Evolutionary conservation across 371 early-diverging fungal genomes (phyloP), one percentile per base, ranked within the genome.

Genomic region (Quaeritorhiza haematococci): DNA sequence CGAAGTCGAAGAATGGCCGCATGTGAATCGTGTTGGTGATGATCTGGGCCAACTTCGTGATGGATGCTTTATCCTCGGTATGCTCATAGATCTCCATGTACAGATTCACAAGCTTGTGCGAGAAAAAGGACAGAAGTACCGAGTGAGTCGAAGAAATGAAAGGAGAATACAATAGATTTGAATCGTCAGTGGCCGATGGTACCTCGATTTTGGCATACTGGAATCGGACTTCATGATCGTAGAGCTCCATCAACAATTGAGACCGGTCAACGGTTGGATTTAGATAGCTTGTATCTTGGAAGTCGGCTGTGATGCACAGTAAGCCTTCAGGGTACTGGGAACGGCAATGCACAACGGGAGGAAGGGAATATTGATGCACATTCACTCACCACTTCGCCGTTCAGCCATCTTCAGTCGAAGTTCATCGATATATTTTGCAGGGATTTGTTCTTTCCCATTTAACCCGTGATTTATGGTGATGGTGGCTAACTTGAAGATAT

Each of bases 201-300:
- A 73, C 76, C 56, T 75, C 70, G 28, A 78, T 70, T 45, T 78
- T 80, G 2, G 76, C 68, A 53, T 66, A 70, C 27, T 75, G 72
- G 53, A 66, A 77, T 43, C 72, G 61, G 19, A 75, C 68, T 44
- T 80, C 71, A 3, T 60, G 49, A 44, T 71, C 71, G 49, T 68
- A 74, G 13, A 75, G 50, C 33, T 80, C 81, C 33, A 78, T 53
- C 42, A 80, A 50, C n/a, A 76, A 26, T 54, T 80, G 81, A 1
- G 73, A 23, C 21, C 81, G 46, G 50, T 80, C 81, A 2, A 64
- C 45, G 13, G 42, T 19, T 3, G 78, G 75, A 55, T 71, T 74
- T 4, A 68, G 44, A 53, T 67, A 80, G 1, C 78, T 75, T 8
- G 55, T 38, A 53, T 76, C 67, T 42, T 64, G 62, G 10, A 71